Evolutionary conservation across 1,139 yeast genomes (phyloP).

Genomic region (Geotrichum siamense): DNA sequence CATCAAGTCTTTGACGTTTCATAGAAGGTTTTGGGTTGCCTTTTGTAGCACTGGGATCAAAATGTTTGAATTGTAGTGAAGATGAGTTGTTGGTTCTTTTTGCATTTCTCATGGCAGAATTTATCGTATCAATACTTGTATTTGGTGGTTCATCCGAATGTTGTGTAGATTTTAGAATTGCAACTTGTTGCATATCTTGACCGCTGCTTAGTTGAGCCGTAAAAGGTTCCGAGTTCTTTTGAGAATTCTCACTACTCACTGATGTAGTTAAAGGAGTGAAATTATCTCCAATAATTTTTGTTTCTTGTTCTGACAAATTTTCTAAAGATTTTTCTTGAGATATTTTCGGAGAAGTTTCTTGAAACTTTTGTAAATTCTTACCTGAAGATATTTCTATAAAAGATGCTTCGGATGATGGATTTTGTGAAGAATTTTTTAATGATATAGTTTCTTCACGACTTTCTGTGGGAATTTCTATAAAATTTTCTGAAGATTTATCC

Average conservation of each 20-base stretch:
- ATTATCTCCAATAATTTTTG: too few relatives aligned
- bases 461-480: too few relatives aligned
- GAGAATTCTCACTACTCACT: neutral
- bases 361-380: too few relatives aligned
- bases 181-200: neutral
- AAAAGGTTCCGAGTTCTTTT: too few relatives aligned
- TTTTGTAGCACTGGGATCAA: constrained; percentile 4
- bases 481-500: too few relatives aligned
- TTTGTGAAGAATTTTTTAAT: too few relatives aligned
- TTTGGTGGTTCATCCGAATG: neutral
- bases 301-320: neutral
- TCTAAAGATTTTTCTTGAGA: neutral
- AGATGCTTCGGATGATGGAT: too few relatives aligned
- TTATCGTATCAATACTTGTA: neutral
- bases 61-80: constrained; percentile 1
- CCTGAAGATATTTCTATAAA: too few relatives aligned
- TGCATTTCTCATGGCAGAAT: neutral
- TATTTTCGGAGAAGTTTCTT: neutral
- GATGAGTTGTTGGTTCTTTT: neutral
- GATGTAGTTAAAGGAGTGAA: neutral
- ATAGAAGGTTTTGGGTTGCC: neutral
- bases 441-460: too few relatives aligned
- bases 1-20: neutral
- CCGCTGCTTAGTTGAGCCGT: neutral
- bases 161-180: neutral